Evolutionary conservation across 2,329 filamentous ascomycete species (phyloP).

Genomic region (Scleromitrula shiraiana): DNA sequence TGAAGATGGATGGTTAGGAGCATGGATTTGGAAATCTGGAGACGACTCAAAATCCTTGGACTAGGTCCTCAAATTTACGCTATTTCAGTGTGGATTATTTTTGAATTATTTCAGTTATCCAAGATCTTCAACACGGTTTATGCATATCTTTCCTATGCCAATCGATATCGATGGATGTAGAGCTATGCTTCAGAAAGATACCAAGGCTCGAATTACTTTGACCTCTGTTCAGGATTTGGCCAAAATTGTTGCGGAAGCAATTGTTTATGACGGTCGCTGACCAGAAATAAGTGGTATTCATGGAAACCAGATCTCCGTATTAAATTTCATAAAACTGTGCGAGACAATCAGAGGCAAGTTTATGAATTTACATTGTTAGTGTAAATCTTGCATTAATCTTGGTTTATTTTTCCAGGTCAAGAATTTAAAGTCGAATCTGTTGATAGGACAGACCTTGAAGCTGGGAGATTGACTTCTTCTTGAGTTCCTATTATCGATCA

Average conservation of each 20-base stretch:
- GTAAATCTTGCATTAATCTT: conserved; percentile 2
- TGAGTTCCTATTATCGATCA: too few relatives aligned
- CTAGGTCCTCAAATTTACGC: too few relatives aligned
- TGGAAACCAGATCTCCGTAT: conserved; percentile 23
- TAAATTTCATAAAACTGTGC: conserved; percentile 32
- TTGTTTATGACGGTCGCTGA: conserved; percentile 29
- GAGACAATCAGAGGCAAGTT: conserved; percentile 35
- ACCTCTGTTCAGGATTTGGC: conserved; percentile 39
- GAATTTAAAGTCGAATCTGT: conserved; percentile 39
- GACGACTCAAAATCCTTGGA: too few relatives aligned
- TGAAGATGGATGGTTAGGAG: too few relatives aligned
- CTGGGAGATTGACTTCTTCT: too few relatives aligned
- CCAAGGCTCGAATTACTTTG: conserved; percentile 36
- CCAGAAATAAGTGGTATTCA: conserved; percentile 22
- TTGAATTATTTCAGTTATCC: conserved; percentile 40
- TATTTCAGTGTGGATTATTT: conserved; percentile 43
- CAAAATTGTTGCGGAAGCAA: conserved; percentile 26
- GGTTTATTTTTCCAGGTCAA: conserved; percentile 21
- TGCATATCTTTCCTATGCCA: conserved; percentile 30
- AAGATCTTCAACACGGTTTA: conserved; percentile 31
- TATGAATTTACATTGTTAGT: neutral
- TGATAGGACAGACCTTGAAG: too few relatives aligned
- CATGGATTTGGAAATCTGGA: too few relatives aligned
- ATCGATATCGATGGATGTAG: conserved; percentile 31
- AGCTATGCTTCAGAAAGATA: conserved; percentile 36